Conservation (phyloP, 2,329 filamentous ascomycete genomes). For the Drechslerella coelobrocha region DNA sequence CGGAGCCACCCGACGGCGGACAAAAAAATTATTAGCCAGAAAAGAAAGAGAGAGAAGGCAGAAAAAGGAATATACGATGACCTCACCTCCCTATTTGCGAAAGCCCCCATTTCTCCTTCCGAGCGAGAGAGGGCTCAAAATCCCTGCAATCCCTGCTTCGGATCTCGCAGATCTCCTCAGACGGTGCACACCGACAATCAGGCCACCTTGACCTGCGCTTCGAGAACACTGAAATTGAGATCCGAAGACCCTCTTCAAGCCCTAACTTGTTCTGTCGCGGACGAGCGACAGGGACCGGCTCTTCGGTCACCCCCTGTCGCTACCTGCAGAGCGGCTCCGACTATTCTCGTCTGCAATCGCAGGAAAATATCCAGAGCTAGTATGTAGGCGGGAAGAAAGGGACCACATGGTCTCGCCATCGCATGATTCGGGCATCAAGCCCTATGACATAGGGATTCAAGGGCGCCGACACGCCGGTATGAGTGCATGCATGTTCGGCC, state of each 20-base stretch:
- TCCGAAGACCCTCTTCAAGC: conserved; percentile 15
- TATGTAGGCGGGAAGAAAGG: neutral
- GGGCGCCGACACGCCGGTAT: neutral
- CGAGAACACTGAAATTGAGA: conserved; percentile 18
- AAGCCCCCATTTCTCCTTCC: conserved; percentile 7
- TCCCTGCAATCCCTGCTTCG: conserved; percentile 29
- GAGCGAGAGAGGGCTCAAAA: neutral
- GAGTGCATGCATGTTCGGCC: neutral
- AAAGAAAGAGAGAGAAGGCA: neutral
- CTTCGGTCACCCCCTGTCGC: no score
- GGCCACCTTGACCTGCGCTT: conserved; percentile 44
- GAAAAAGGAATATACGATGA: neutral
- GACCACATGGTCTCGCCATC: conserved; percentile 46
- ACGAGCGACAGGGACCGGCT: no score
- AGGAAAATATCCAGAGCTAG: neutral
- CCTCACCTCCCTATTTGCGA: neutral
- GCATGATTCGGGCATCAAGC: conserved; percentile 45
- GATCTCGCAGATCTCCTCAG: conserved; percentile 37
- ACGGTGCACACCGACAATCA: conserved; percentile 16
- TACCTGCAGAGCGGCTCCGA: neutral
- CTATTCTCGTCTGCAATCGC: neutral
- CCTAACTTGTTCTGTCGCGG: neutral
- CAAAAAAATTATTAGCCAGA: neutral
- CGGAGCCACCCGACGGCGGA: conserved; percentile 37
- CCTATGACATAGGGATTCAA: conserved; percentile 22